phyloP scores from a whole-genome alignment of 768 basidiomycete species.

The Calocera cornea region DNA sequence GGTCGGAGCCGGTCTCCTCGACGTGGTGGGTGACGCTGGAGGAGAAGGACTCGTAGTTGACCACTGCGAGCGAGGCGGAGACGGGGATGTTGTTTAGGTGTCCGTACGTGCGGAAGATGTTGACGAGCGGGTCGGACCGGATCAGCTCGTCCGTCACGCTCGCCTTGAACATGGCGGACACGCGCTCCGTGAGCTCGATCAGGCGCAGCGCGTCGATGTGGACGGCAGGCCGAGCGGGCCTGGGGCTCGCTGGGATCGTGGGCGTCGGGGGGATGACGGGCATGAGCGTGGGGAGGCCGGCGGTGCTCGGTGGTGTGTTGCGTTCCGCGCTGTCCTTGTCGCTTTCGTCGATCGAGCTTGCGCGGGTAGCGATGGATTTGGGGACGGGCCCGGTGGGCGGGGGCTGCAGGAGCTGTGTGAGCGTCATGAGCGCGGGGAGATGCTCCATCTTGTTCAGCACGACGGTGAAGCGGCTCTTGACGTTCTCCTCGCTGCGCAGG shows the following conservation, averaged over 20 bases:
- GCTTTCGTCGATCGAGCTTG: conserved; percentile 6
- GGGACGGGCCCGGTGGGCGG: conserved; percentile 9
- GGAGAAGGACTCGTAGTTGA: conserved; percentile 61
- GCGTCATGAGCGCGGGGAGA: conserved; percentile 75
- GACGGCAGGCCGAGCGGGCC: conserved; percentile 9
- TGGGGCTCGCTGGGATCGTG: not conserved
- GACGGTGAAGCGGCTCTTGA: conserved; percentile 57
- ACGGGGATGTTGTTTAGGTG: conserved; percentile 54
- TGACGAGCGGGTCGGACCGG: conserved; percentile 57
- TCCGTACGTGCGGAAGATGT: conserved; percentile 66
- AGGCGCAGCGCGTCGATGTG: conserved; percentile 69
- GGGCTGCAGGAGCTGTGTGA: conserved; percentile 66
- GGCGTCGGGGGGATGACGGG: not conserved
- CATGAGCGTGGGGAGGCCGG: not conserved
- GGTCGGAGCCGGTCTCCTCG: conserved; percentile 42
- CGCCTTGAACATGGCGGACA: conserved; percentile 73
- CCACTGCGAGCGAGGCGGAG: conserved; percentile 57
- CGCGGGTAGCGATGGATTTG: conserved; percentile 6
- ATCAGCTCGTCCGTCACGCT: conserved; percentile 59
- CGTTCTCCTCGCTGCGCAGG: conserved; percentile 8
- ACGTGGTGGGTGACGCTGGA: conserved; percentile 50
- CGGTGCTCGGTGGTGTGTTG: conserved; percentile 4
- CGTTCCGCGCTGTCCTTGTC: not conserved
- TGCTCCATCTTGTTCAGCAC: conserved; percentile 86
- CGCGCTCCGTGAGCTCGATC: conserved; percentile 78